These are phyloP conservation scores for Pseudogymnoascus sp. DNA, from an alignment of 2,329 filamentous ascomycete species.

Conservation along the genomic window DNA sequence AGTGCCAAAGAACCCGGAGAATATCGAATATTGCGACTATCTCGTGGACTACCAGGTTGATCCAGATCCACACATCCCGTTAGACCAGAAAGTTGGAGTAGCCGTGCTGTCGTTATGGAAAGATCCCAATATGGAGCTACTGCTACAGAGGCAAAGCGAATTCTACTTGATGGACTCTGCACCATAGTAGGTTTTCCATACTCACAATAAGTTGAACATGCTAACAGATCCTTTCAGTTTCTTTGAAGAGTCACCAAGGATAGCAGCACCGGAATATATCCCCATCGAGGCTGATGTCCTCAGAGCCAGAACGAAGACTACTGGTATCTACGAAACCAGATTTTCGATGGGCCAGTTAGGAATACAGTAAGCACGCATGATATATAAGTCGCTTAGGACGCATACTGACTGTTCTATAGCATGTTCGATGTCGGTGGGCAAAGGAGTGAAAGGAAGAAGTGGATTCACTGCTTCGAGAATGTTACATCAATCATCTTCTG, in stretches of 20 bases:
- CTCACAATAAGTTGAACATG: not conserved
- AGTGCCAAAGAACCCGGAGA: slow-evolving; percentile 62
- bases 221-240: slow-evolving; percentile 56
- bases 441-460: slow-evolving; percentile 96
- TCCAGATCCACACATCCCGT: slow-evolving; percentile 75
- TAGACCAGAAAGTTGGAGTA: slow-evolving; percentile 72
- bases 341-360: slow-evolving; percentile 98
- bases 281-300: slow-evolving; percentile 93
- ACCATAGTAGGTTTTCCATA: slow-evolving; percentile 62
- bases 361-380: slow-evolving; percentile 71
- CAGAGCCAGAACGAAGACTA: slow-evolving; percentile 93
- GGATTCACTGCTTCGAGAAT: slow-evolving; percentile 99
- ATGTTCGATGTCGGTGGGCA: slow-evolving; percentile 99
- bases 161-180: slow-evolving; percentile 99
- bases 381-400: not conserved
- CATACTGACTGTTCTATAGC: slow-evolving; percentile 41
- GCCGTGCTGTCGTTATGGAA: slow-evolving; percentile 85
- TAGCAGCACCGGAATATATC: slow-evolving; percentile 76
- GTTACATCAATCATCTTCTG: slow-evolving; percentile 99
- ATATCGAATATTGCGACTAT: slow-evolving; percentile 68
- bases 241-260: slow-evolving; percentile 84
- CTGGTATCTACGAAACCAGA: slow-evolving; percentile 96
- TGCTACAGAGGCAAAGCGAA: slow-evolving; percentile 92
- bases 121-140: slow-evolving; percentile 70
- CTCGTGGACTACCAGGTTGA: slow-evolving; percentile 83